These are phyloP conservation scores for Elsinoe australis DNA, from an alignment of 2,329 filamentous ascomycete genomes.

Conservation along the genomic window DNA sequence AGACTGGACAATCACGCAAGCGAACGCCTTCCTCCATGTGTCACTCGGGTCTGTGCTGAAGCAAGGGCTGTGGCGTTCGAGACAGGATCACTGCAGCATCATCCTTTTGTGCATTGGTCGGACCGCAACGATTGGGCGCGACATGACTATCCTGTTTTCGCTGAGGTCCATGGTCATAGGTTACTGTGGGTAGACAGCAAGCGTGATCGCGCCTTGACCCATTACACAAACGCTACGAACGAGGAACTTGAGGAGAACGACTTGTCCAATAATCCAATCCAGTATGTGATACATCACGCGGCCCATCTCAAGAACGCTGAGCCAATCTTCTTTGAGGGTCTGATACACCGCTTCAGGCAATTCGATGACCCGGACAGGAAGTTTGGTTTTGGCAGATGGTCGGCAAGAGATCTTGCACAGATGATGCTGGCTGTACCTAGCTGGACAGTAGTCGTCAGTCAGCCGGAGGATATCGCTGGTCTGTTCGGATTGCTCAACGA, in stretches of 20 bases:
- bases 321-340: background rate
- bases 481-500: background rate
- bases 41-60: background rate
- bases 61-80: background rate
- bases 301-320: background rate
- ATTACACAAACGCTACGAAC: background rate
- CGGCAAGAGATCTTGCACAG: background rate
- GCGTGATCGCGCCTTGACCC: background rate
- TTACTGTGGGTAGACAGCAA: background rate
- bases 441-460: background rate
- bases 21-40: background rate
- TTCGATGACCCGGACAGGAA: background rate
- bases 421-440: background rate
- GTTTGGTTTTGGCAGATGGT: background rate
- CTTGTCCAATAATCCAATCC: background rate
- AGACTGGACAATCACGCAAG: background rate
- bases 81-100: background rate
- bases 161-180: background rate
- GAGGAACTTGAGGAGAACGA: background rate
- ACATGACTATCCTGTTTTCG: background rate
- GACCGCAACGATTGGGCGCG: background rate
- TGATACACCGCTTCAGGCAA: background rate
- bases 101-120: background rate
- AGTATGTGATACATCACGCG: background rate
- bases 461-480: background rate